Base-by-base conservation (phyloP, 2,329 filamentous ascomycete species). In the Claviceps sp. region DNA sequence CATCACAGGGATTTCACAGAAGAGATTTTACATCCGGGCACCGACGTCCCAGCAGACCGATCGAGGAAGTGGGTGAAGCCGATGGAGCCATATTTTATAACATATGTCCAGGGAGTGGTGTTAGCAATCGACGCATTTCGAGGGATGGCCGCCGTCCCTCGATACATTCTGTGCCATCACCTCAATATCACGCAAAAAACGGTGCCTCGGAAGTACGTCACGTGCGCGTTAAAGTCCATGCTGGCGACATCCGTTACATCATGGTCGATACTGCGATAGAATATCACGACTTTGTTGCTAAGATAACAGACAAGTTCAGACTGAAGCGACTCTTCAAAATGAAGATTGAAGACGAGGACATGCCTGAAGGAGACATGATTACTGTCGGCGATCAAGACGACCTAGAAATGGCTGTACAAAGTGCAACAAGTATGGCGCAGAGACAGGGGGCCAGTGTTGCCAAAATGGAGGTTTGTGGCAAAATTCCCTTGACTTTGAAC, bases 321-420 rank as follows among this genome's bases (percentile, higher is more conserved):
- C 74, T 96, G 52, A 73, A 78, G 52, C 72, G 84, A 55, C 80
- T 81, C 53, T 91, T 96, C 72, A 94, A 90, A 75, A 84, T 96
- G 68, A 93, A 93, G 73, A 81, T 90, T 60, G 81, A 78, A 62
- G 89, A 94, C 57, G 93, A 97, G 59, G 85, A 88, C 59, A 68
- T 73, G 54, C 78, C 79, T 0, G 76, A 84, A 52, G 86, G 85
- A 3, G 91, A 97, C 63, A 91, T 96, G 86, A 94, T 98, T 63
- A 96, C 91, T 36, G 85, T 98, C 80, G 89, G 86, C 34, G 93
- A 98, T 66, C 88, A 96, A 67, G 93, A 98, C 62, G 93, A 98
- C 70, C 70, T 96, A 56, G 90, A 97, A 49, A 87, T 96, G 81
- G 82, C 88, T 30, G 76, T 97, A 51, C 77, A 79, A 65, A 78